A percentile compares a stretch with the other conserved stretches of the same genome.
Evolutionary conservation across 108 stramenopile genomes (phyloP).

Genomic region (Chaetoceros muelleri): DNA sequence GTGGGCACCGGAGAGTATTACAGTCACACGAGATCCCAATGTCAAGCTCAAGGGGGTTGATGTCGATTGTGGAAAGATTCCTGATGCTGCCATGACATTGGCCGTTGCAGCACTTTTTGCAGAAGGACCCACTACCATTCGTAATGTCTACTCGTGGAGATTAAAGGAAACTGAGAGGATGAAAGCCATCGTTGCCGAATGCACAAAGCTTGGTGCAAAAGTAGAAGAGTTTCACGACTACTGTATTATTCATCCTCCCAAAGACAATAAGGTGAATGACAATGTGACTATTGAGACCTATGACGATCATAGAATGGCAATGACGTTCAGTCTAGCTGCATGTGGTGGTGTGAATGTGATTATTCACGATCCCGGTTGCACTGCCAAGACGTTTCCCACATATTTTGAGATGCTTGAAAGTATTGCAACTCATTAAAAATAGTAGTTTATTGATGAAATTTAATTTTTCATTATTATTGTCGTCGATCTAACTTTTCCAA

Average conservation of each 20-base stretch:
- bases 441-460: neutral
- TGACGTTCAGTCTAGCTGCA: constrained; percentile 95
- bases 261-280: constrained; percentile 68
- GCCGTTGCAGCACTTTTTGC: constrained; percentile 93
- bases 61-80: constrained; percentile 95
- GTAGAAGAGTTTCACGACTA: constrained; percentile 92
- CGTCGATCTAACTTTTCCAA: constrained; percentile 11
- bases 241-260: constrained; percentile 87
- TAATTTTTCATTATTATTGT: neutral
- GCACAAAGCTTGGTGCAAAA: constrained; percentile 89
- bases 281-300: constrained; percentile 95
- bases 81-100: constrained; percentile 97
- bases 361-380: constrained; percentile 93
- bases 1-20: constrained; percentile 87
- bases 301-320: constrained; percentile 98
- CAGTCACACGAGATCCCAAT: constrained; percentile 73
- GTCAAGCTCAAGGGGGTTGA: constrained; percentile 82
- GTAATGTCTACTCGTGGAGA: constrained; percentile 96
- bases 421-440: constrained; percentile 33
- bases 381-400: constrained; percentile 94
- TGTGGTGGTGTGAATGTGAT: constrained; percentile 91
- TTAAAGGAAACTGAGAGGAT: constrained; percentile 97
- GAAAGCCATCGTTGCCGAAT: constrained; percentile 97
- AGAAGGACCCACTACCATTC: constrained; percentile 91
- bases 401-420: constrained; percentile 89